Evolutionary conservation across 139 green algal species (phyloP).

Genomic region (Deuterostichococcus epilithicus): DNA sequence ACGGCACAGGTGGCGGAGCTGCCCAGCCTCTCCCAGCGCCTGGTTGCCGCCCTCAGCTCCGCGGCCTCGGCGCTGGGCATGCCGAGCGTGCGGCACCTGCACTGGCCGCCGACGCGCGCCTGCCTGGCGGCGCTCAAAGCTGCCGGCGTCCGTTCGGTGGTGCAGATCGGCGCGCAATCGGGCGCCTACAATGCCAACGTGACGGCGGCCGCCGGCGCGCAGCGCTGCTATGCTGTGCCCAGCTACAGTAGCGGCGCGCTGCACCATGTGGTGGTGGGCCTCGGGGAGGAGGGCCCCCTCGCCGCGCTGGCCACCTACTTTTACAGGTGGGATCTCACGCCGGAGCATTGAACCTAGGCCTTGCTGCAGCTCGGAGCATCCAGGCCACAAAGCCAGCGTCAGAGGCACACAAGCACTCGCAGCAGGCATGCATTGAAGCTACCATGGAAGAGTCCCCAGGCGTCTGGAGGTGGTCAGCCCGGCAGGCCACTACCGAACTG

Average conservation of each 20-base stretch:
- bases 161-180: not conserved
- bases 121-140: not conserved
- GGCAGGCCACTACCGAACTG: too few relatives aligned
- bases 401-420: too few relatives aligned
- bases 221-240: slow-evolving; percentile 1
- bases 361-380: too few relatives aligned
- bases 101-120: not conserved
- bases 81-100: not conserved
- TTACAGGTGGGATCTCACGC: slow-evolving; percentile 36
- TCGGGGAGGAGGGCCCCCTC: slow-evolving; percentile 28
- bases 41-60: not conserved
- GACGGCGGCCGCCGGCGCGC: too few relatives aligned
- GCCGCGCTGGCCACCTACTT: slow-evolving; percentile 31
- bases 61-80: not conserved
- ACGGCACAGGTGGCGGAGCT: too few relatives aligned
- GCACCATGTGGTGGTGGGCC: slow-evolving; percentile 37
- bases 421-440: too few relatives aligned
- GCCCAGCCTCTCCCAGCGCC: too few relatives aligned
- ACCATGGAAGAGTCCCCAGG: too few relatives aligned
- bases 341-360: too few relatives aligned
- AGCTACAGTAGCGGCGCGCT: slow-evolving; percentile 44
- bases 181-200: not conserved
- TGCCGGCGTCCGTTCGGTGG: not conserved
- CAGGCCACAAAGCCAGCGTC: too few relatives aligned
- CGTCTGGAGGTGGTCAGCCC: too few relatives aligned